These are phyloP conservation scores for Teratosphaeria viscida DNA, from an alignment of 2,329 filamentous ascomycete species.

Conservation along the genomic window DNA sequence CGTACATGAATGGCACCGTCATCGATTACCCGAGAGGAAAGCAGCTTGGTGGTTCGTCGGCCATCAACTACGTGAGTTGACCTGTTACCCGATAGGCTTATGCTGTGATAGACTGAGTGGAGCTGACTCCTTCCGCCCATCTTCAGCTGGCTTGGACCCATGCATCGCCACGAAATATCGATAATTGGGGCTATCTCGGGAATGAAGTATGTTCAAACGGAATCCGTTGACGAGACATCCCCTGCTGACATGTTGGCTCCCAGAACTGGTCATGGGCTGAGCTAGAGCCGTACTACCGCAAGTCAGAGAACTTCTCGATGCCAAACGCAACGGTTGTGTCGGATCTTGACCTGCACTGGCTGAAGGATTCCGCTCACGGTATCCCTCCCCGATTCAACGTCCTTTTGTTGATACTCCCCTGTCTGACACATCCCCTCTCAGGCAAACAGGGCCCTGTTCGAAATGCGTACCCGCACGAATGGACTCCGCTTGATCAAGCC, in stretches of 20 bases:
- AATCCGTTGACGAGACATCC: not conserved
- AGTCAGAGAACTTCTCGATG: conserved; percentile 19
- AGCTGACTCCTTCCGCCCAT: conserved; percentile 28
- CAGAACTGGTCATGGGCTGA: conserved; percentile 2
- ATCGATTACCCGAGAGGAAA: conserved; percentile 1
- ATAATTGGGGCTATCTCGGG: conserved; percentile 25
- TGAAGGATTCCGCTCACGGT: not conserved
- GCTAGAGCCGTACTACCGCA: conserved; percentile 19
- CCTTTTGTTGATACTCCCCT: not conserved
- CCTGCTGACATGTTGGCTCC: not conserved
- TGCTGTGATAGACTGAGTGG: conserved; percentile 12
- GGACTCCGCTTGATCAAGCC: conserved; percentile 7
- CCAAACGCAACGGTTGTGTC: conserved; percentile 9
- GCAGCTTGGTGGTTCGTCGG: conserved; percentile 26
- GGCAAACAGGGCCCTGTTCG: conserved; percentile 15
- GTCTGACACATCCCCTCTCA: not conserved
- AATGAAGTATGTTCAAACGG: conserved; percentile 2
- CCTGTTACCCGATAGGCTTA: conserved; percentile 2
- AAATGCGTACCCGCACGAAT: conserved; percentile 5
- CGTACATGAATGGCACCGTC: not conserved
- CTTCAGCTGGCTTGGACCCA: conserved; percentile 24
- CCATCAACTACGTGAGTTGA: conserved; percentile 25
- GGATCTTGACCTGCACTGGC: conserved; percentile 5
- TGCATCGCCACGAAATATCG: conserved; percentile 22
- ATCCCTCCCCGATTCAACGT: not conserved